Base-by-base conservation (phyloP, 805 yeast species). In the Millerozyma acaciae region DNA sequence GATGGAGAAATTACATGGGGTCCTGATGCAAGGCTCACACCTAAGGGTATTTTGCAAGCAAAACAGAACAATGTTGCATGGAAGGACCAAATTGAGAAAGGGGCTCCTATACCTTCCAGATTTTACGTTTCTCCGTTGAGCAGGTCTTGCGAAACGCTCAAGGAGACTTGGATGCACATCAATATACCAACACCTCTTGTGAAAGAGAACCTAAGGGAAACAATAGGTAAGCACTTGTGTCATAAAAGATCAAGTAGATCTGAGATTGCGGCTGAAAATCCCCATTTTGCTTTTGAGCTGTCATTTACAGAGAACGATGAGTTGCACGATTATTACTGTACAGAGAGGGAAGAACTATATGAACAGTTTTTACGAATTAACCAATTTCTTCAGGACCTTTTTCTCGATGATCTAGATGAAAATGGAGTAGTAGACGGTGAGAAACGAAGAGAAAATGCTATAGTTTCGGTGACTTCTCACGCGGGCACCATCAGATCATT, bases 121-220 rank as follows among this genome's bases (percentile, higher is more conserved):
- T 75, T 71, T 39, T 79, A 73, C 50, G 65, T 69, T 18, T 76
- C 82, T 2, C 84, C 85, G 0, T 65, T 79, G 54, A 71, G 78
- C 26, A 60, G 85, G 43, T 72, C 82, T 19, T 55, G 71, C 12
- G 66, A 68, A 43, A 79, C 85, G 0, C 57, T 71, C 43, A 53
- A 60, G 7, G 53, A 65, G 21, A 76, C 83, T 1, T 70, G 76
- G 70, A 51, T 60, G 7, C 70, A 57, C 14, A 57, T 60, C 12
- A 32, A 55, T 3, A 36, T 20, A 19, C 17, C 38, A 56, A 23
- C 30, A 26, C 55, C 57, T 0, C 19, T 49, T 16, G 53, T 62
- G 5, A 57, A 61, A 18, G 85, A 79, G 41, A 57, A 64, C 25
- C 42, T 78, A 8, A 58, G 85, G 39, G 85, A 79, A 51, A 74